phyloP scores from a whole-genome alignment of 495 filamentous ascomycete species.

The Hypomontagnella submonticulosa region DNA sequence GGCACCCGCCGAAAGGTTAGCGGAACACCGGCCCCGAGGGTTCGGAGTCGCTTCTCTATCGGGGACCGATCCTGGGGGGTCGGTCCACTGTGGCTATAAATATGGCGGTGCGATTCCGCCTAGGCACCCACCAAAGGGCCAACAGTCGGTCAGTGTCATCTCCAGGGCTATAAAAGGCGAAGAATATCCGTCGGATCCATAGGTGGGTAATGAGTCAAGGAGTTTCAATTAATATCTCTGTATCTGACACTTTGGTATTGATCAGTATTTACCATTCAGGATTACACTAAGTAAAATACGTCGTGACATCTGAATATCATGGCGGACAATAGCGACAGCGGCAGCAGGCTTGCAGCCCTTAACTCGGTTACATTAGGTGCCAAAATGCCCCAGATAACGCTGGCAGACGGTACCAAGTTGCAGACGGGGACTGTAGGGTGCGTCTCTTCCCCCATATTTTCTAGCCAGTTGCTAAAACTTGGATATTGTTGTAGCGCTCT shows the following conservation, averaged over 20 bases:
- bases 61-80: no score
- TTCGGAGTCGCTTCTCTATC: conserved; percentile 30
- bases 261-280: neutral
- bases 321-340: conserved; percentile 12
- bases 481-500: conserved; percentile 25
- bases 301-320: conserved; percentile 8
- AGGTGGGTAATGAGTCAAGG: no score
- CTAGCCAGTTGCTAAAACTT: neutral
- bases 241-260: no score
- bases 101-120: neutral
- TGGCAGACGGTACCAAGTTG: conserved; percentile 43
- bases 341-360: conserved; percentile 30
- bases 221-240: no score
- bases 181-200: no score
- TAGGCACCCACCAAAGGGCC: no score
- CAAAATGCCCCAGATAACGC: conserved; percentile 41
- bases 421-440: conserved; percentile 46
- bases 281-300: neutral
- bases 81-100: conserved; percentile 8
- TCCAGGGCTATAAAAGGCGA: no score
- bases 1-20: conserved; percentile 5
- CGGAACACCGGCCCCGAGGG: conserved; percentile 14
- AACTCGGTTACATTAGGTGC: conserved; percentile 39
- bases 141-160: no score
- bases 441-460: neutral